Base-by-base conservation (phyloP, 2,329 filamentous ascomycete species). In the Fusarium sp. region DNA sequence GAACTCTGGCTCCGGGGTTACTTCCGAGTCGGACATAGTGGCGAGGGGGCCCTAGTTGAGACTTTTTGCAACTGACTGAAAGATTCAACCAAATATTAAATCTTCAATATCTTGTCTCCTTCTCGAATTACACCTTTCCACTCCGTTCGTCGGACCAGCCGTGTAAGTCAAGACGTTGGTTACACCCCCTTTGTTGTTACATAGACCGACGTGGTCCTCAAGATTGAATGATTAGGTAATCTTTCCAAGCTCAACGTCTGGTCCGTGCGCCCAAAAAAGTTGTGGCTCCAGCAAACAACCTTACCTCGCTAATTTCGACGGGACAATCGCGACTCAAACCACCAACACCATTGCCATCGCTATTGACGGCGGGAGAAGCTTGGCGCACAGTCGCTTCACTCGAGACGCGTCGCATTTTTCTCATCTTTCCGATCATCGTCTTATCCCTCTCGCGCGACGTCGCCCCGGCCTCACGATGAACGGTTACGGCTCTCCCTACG, bases 391-490 rank as follows among this genome's bases (percentile, higher is more conserved):
- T 58, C 49, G 20, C 46, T 57, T 29, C 50, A 25, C 33, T 33
- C 33, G 31, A 18, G 25, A 58, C 50, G 54, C 58, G 63, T 62
- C 70, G 66, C 58, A 56, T 65, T 36, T 25, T 13, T 33, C 46
- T 2, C 18, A 16, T 18, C 36, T 27, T n/a, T 38, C 34, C 59
- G 55, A 56, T 40, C 31, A 34, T 34, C 13, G 18, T 31, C 6
- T 11, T 34, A 36, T 11, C 18, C 20, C 31, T 23, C 50, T 53
- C 13, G 13, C 31, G 50, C 50, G 50, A 53, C 50, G 29, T 23
- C 49, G 8, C 62, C 33, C 44, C 51, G 20, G 18, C 36, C 18
- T 46, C 61, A 77, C 78, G 65, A 91, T 91, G 88, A 91, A 87
- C 78, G 87, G 85, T 65, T 82, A 82, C 72, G 82, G 82, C 61